Percentiles rank a stretch among this genome's conserved stretches.
Conservation (phyloP, 2,329 filamentous ascomycete genomes). For the Apiospora aurea region DNA sequence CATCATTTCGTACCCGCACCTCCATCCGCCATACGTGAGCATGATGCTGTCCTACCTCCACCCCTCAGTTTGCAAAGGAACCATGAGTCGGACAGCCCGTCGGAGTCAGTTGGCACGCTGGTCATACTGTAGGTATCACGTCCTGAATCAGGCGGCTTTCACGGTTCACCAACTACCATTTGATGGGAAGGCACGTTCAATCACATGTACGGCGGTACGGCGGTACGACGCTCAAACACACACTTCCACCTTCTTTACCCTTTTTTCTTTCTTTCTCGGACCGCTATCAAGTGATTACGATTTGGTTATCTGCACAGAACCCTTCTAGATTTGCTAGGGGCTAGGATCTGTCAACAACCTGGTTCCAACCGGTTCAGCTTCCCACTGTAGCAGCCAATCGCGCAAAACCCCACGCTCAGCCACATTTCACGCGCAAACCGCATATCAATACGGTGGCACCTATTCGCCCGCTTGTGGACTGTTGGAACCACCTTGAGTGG, state of each 20-base stretch:
- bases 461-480: neutral
- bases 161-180: neutral
- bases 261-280: neutral
- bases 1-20: neutral
- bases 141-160: constrained; percentile 13
- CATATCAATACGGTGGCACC: neutral
- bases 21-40: constrained; percentile 6
- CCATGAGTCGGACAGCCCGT: constrained; percentile 4
- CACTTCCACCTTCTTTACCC: neutral
- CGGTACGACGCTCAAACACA: neutral
- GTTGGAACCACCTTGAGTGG: neutral
- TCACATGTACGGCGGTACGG: neutral
- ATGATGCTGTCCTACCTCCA: constrained; percentile 6
- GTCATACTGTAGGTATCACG: neutral
- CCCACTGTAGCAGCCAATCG: constrained; percentile 1
- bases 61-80: neutral
- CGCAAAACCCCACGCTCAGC: constrained; percentile 15
- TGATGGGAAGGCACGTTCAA: neutral
- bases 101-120: neutral
- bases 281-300: constrained; percentile 8
- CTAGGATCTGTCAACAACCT: constrained; percentile 13
- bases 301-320: constrained; percentile 4
- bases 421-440: constrained; percentile 6
- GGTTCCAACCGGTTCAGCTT: neutral
- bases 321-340: constrained; percentile 10